Percentiles rank a stretch among this genome's conserved stretches.
These are phyloP conservation scores for Naegleria fowleri DNA, from an alignment of 208 protist genomes.

Conservation along the genomic window DNA sequence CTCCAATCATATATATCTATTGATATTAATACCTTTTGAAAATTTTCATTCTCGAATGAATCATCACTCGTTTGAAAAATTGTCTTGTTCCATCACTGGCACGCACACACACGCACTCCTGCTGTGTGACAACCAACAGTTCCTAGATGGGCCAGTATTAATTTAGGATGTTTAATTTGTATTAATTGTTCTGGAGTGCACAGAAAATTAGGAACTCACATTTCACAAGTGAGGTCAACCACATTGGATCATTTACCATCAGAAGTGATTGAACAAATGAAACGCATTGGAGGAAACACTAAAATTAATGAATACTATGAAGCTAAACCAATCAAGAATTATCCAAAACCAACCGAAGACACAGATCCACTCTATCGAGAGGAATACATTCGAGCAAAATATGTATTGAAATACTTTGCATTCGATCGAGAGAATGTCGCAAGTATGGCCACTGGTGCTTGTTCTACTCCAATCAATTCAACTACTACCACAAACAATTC, in stretches of 20 bases:
- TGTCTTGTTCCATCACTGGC: too few relatives aligned
- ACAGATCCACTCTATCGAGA: background rate
- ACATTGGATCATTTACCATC: constrained; percentile 85
- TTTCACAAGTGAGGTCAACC: constrained; percentile 80
- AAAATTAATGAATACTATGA: constrained; percentile 10
- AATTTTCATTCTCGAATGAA: too few relatives aligned
- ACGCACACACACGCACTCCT: too few relatives aligned
- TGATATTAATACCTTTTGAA: too few relatives aligned
- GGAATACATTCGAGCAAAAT: background rate
- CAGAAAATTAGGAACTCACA: constrained; percentile 68
- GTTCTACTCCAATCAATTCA: too few relatives aligned
- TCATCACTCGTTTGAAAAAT: too few relatives aligned
- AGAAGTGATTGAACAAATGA: background rate
- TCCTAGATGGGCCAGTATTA: constrained; percentile 76
- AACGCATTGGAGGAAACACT: background rate
- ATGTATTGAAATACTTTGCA: background rate
- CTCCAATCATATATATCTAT: too few relatives aligned
- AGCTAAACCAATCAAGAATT: background rate
- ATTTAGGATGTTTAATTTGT: constrained; percentile 79
- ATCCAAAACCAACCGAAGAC: background rate
- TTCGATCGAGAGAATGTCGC: background rate
- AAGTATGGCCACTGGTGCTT: too few relatives aligned
- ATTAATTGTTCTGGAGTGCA: constrained; percentile 84
- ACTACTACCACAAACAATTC: too few relatives aligned
- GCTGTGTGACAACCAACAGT: constrained; percentile 31